A percentile compares a stretch with the other conserved stretches of the same genome.
These are phyloP conservation scores for Entonaema liquescens DNA, from an alignment of 495 filamentous ascomycete genomes.

Conservation along the genomic window DNA sequence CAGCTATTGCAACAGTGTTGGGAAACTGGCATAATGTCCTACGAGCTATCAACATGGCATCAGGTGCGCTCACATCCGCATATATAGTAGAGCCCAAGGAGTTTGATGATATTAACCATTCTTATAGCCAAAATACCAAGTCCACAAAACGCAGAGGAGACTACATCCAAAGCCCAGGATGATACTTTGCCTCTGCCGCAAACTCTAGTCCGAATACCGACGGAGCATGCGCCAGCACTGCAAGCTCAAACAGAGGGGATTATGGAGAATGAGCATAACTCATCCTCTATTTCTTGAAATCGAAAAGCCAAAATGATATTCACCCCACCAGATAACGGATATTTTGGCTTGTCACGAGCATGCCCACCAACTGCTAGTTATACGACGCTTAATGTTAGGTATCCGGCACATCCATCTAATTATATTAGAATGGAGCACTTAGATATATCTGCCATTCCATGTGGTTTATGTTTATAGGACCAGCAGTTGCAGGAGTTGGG, in stretches of 20 bases:
- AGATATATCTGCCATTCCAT: background rate
- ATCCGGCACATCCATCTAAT: background rate
- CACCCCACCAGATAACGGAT: background rate
- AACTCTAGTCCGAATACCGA: conserved; percentile 82
- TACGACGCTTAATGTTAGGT: conserved; percentile 1
- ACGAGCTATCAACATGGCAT: conserved; percentile 92
- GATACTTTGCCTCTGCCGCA: conserved; percentile 70
- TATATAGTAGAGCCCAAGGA: background rate
- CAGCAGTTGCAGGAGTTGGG: background rate
- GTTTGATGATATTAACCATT: conserved; percentile 14
- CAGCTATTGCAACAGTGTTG: conserved; percentile 90
- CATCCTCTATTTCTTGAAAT: conserved; percentile 30
- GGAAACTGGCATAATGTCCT: conserved; percentile 97
- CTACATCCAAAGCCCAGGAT: conserved; percentile 47
- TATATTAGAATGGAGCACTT: background rate
- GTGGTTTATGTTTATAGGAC: conserved; percentile 7
- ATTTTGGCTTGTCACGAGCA: background rate
- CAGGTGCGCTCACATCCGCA: conserved; percentile 67
- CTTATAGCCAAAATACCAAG: conserved; percentile 66
- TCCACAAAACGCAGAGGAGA: conserved; percentile 54
- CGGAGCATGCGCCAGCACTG: conserved; percentile 67
- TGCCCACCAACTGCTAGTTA: background rate
- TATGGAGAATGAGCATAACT: conserved; percentile 48
- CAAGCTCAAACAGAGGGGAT: conserved; percentile 59
- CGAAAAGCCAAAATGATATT: background rate